Evolutionary conservation across 371 early-diverging fungal species (phyloP), one percentile per base, ranked within the genome.

Genomic region (Catenaria anguillulae): DNA sequence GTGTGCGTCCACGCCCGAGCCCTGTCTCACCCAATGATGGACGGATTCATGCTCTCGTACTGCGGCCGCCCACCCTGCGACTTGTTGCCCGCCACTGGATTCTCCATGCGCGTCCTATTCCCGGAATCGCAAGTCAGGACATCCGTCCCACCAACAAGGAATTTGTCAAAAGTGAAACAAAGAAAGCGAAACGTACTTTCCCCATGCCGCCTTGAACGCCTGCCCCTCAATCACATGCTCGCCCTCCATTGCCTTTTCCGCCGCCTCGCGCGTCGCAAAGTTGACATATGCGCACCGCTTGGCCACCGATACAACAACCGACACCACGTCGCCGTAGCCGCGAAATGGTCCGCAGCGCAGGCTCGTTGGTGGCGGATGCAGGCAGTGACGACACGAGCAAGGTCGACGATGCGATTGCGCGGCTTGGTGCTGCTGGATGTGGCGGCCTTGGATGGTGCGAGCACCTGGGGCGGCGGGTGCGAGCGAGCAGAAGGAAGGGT

Each of bases 241-340:
- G 19, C 19, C 3, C 45, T 43, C 19, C 4, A 43, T 19, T 23
- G 45, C 45, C 4, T 3, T 4, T 23, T 8, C 8, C 10, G 45
- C 45, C 19, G 8, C 45, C 19, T 73, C 73, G 52, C 92, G 76
- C 19, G 83, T 78, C 5, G 78, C 77, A 68, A 78, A 96, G 71
- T 93, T 94, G 52, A 96, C 75, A 74, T 93, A 94, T 1, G 93
- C 95, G 65, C 89, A 90, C 60, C 82, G 77, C 33, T 84, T 80
- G 63, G 85, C 87, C 58, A 78, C 75, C 17, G 85, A 80, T 0
- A 93, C 75, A 5, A 88, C 83, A n/a, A 94, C 72, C 0, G 92
- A 89, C 70, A 89, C 88, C 66, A 94, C 78, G 64, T 90, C 90
- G 33, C 96, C 96, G 73, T 81, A 93, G 0, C 75, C 78, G 56